These are phyloP conservation scores for Monascus purpureus DNA, from an alignment of 495 filamentous ascomycete genomes.

Conservation along the genomic window DNA sequence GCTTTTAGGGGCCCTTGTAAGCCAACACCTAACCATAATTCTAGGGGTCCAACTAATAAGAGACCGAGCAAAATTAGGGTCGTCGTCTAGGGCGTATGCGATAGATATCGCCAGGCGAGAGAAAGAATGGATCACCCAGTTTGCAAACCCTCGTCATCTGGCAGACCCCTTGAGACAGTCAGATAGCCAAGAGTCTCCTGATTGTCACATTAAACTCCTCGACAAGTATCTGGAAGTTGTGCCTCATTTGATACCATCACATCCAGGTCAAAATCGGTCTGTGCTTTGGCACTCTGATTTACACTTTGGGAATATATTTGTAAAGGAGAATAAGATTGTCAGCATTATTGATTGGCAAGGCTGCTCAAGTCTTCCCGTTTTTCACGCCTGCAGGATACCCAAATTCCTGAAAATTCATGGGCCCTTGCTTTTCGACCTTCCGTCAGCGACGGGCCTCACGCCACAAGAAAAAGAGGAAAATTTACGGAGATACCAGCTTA, in stretches of 20 bases:
- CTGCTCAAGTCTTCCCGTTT: conserved; percentile 4
- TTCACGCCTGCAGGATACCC: conserved; percentile 4
- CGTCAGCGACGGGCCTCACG: not conserved
- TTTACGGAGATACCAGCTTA: conserved; percentile 2
- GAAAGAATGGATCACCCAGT: conserved; percentile 3
- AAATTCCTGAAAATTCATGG: conserved; percentile 3
- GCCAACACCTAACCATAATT: not conserved
- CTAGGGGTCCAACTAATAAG: not conserved
- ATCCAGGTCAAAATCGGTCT: conserved; percentile 2
- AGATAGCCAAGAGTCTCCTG: conserved; percentile 5
- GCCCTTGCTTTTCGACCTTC: conserved; percentile 1
- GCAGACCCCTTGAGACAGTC: conserved; percentile 5
- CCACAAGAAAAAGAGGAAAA: conserved; percentile 2
- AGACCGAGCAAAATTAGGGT: conserved; percentile 1
- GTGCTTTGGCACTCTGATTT: conserved; percentile 6
- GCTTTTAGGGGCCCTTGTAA: not conserved
- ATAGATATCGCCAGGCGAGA: conserved; percentile 4
- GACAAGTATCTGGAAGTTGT: conserved; percentile 3
- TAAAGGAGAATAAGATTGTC: conserved; percentile 2
- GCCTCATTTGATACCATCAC: conserved; percentile 3
- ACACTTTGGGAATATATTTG: conserved; percentile 4
- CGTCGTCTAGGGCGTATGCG: conserved; percentile 1
- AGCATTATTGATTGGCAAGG: conserved; percentile 5
- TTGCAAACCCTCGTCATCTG: conserved; percentile 3
- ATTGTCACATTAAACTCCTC: conserved; percentile 3